Percentiles rank a stretch among this genome's conserved stretches.
phyloP scores from a whole-genome alignment of 2,329 filamentous ascomycete genomes.

The Sclerotinia subarctica region DNA sequence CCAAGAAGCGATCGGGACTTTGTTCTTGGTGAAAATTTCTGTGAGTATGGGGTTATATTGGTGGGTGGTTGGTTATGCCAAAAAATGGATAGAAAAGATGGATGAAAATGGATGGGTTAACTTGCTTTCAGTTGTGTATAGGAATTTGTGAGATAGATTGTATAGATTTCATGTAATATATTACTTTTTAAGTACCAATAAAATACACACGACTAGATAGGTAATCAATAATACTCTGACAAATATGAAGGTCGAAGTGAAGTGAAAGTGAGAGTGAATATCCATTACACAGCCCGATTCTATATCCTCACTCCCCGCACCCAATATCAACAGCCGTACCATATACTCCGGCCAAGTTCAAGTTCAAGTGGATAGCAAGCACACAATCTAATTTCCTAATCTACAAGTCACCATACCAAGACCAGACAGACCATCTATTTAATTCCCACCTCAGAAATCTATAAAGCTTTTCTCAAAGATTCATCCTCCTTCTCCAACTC shows the following conservation, averaged over 20 bases:
- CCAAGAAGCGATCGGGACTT: neutral
- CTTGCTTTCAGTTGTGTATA: neutral
- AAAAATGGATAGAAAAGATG: neutral
- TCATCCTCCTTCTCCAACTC: neutral
- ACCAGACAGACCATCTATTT: neutral
- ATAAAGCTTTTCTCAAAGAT: neutral
- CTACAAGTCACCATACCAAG: neutral
- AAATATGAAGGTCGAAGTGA: neutral
- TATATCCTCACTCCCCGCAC: neutral
- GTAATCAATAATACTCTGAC: no score
- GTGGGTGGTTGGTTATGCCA: accelerated
- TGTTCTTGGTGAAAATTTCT: neutral
- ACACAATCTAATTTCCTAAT: neutral
- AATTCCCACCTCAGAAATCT: neutral
- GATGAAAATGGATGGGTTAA: neutral
- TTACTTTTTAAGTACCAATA: no score
- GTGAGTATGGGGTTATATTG: no score
- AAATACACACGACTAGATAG: no score
- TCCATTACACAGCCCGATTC: no score
- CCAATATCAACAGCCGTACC: neutral
- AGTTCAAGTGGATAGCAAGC: neutral
- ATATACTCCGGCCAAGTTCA: no score
- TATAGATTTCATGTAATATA: neutral
- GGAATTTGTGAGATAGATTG: neutral
- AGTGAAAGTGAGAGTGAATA: neutral